Evolutionary conservation across 129 eudicot species (phyloP), one percentile per base, ranked within the genome.

Genomic region (sunflower (Helianthus annuus)): DNA sequence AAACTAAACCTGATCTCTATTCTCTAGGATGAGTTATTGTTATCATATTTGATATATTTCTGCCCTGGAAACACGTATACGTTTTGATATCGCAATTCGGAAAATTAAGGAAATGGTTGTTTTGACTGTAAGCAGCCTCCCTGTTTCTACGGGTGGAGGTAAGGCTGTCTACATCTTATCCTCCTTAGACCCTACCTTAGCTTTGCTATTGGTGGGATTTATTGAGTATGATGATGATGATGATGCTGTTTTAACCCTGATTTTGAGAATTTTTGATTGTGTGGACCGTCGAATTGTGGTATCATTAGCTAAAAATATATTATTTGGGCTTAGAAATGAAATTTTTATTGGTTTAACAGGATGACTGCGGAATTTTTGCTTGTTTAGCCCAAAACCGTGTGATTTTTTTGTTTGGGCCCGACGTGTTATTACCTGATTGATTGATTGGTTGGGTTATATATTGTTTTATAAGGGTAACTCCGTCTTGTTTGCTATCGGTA

Each of bases 11-110:
- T 45, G 55, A 75, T 40, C 6, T 62, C 22, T 6, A 10, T 48
- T 39, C 12, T 8, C 11, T 56, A 44, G 54, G 38, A 76, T 76
- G 48, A 42, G 56, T 24, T 19, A 55, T 55, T 70, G 7, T 70
- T 38, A 39, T 69, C 44, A 16, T 69, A 16, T 68, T 40, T 40
- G 9, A 6, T 40, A 40, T 42, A 34, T 38, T 45, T 68, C 9
- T 10, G 36, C 51, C 7, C 45, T 46, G 34, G 51, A 38, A 22
- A 38, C 48, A 53, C 65, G 39, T 65, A 64, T 24, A 64, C 48
- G 17, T n/a, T 65, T 24, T 16, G 19, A 11, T 40, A 15, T 66
- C 40, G 8, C 38, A 44, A 10, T 2, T 2, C 9, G 6, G 13
- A 19, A 19, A 19, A 42, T 42, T 9, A 6, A 6, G 46, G 46